These are phyloP conservation scores for Penicillium dipodomyicola DNA, from an alignment of 495 filamentous ascomycete genomes.

Conservation along the genomic window DNA sequence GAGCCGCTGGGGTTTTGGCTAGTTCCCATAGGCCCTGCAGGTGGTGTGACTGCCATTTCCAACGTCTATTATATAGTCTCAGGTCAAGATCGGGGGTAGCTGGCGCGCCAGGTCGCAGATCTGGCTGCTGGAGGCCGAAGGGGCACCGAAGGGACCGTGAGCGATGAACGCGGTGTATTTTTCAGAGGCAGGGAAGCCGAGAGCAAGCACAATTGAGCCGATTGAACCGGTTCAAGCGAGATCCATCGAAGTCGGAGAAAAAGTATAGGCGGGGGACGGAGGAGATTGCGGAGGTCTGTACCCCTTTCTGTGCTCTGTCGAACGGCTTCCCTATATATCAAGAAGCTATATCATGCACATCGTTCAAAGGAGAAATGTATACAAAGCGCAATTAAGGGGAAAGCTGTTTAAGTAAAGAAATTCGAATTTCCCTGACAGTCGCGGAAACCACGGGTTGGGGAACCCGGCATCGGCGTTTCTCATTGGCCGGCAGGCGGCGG, in stretches of 20 bases:
- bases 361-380: conserved; percentile 9
- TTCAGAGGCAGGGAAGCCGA: conserved; percentile 25
- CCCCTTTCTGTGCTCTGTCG: conserved; percentile 32
- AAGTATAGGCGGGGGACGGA: conserved; percentile 8
- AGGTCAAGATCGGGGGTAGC: not conserved
- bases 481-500: conserved; percentile 31
- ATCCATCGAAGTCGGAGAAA: conserved; percentile 11
- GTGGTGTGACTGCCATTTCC: conserved; percentile 11
- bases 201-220: conserved; percentile 18
- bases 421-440: conserved; percentile 28
- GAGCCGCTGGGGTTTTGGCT: conserved; percentile 4
- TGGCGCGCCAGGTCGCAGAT: conserved; percentile 7
- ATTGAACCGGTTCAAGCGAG: conserved; percentile 15
- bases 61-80: not conserved
- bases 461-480: conserved; percentile 21
- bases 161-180: not conserved
- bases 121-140: not conserved
- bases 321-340: conserved; percentile 28
- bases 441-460: conserved; percentile 41
- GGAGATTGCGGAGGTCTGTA: conserved; percentile 11
- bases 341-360: conserved; percentile 29
- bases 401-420: conserved; percentile 13
- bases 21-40: conserved; percentile 6
- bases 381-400: conserved; percentile 11
- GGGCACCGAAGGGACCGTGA: not conserved